Evolutionary conservation across 2,329 filamentous ascomycete species (phyloP).

Genomic region (Penicillium sp.): DNA sequence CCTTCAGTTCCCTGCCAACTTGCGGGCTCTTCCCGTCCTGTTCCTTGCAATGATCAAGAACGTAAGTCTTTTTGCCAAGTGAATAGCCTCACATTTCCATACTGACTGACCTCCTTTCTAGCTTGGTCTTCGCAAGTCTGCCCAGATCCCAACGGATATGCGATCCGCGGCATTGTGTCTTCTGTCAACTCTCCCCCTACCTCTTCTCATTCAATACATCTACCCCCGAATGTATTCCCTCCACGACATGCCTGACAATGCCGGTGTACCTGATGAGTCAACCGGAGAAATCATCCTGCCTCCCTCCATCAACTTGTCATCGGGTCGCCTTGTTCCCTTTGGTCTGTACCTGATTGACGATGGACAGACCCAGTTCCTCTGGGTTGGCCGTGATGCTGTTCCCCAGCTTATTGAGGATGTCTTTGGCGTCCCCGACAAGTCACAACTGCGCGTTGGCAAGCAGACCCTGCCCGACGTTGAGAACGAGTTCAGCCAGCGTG

Average conservation of each 20-base stretch:
- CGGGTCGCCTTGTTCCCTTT: slow-evolving; percentile 82
- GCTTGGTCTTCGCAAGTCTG: slow-evolving; percentile 82
- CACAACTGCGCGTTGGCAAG: slow-evolving; percentile 88
- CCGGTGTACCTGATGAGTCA: slow-evolving; percentile 79
- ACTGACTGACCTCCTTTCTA: slow-evolving; percentile 35
- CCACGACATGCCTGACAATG: slow-evolving; percentile 94
- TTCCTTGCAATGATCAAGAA: slow-evolving; percentile 97
- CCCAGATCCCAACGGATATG: slow-evolving; percentile 91
- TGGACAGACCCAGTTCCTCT: slow-evolving; percentile 95
- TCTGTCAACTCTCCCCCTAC: slow-evolving; percentile 89
- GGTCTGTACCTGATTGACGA: slow-evolving; percentile 97
- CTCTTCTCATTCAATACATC: slow-evolving; percentile 90
- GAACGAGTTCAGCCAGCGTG: slow-evolving; percentile 93
- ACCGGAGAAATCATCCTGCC: slow-evolving; percentile 90
- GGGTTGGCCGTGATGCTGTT: slow-evolving; percentile 91
- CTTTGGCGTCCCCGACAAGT: slow-evolving; percentile 82
- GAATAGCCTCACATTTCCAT: slow-evolving; percentile 1
- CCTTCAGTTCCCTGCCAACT: slow-evolving; percentile 89
- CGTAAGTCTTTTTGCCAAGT: slow-evolving; percentile 52
- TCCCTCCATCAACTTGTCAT: slow-evolving; percentile 80
- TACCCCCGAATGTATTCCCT: slow-evolving; percentile 82
- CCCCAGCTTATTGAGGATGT: slow-evolving; percentile 86
- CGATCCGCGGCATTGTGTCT: slow-evolving; percentile 89
- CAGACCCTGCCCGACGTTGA: slow-evolving; percentile 82
- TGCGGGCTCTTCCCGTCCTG: slow-evolving; percentile 82